Base-by-base conservation (phyloP, 768 basidiomycete genomes). In the Hortiboletus campestris region DNA sequence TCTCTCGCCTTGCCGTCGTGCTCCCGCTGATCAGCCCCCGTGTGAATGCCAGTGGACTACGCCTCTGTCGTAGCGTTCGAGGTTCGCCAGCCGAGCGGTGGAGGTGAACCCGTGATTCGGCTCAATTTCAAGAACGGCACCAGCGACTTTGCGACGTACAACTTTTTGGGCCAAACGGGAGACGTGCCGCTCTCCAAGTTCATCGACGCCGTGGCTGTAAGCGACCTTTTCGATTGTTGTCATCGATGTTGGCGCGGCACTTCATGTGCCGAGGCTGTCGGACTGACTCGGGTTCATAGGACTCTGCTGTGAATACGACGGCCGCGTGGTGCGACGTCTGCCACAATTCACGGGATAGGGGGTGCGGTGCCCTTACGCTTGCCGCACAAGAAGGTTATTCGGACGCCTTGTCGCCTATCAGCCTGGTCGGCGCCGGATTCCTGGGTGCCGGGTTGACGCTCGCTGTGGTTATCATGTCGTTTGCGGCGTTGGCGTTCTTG, bases 101-200 rank as follows among this genome's bases (percentile, higher is more conserved):
- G 76, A 12, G 74, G 76, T 2, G 78, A 78, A 58, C 80, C 83
- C 14, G 72, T 83, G 44, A 58, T 89, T 19, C 78, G 85, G 4
- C 80, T 89, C 72, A 80, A 78, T 57, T 86, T 89, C 74, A 86
- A 85, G 75, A 89, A 89, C 56, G 85, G 85, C 10, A 83, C 84
- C 0, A 65, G 69, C 51, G 44, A 59, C 13, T 86, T 84, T 69
- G 69, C 56, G 53, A 75, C 75, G 3, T 83, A 82, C 71, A 67
- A 71, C 51, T 75, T 83, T 65, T 65, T 86, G 51, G 68, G 69
- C 49, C 69, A 64, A 3, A 68, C 74, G 2, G 75, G 69, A 16
- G 86, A 87, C 66, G 75, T 85, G 6, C 80, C 81, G 22, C 66
- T 88, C 28, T 78, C 80, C 16, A 72, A 67, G 2, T 83, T 88